Percentiles rank a stretch among this genome's conserved stretches.
phyloP scores from a whole-genome alignment of 169 alveolate genomes.

The Plasmodium ovale region DNA sequence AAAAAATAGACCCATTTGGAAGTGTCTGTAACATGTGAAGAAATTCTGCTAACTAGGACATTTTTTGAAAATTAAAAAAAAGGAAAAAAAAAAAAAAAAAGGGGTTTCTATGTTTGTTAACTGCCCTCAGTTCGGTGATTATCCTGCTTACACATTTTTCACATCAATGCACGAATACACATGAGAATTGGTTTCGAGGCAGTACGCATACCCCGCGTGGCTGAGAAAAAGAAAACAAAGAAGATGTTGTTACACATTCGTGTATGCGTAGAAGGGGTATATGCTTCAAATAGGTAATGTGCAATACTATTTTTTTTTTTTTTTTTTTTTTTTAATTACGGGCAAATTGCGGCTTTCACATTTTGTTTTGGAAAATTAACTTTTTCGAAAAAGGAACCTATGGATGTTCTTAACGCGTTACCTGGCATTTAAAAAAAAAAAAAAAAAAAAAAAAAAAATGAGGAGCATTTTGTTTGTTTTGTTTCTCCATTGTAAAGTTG shows the following conservation, averaged over 20 bases:
- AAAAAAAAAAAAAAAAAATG: background rate
- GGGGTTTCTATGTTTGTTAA: background rate
- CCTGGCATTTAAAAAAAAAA: conserved; percentile 8
- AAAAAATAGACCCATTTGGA: background rate
- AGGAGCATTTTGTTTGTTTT: background rate
- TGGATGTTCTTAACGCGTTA: conserved; percentile 16
- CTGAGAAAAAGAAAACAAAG: conserved; percentile 68
- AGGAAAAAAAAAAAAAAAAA: background rate
- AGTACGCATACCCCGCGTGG: conserved; percentile 95
- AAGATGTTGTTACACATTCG: background rate
- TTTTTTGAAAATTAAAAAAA: background rate
- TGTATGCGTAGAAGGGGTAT: background rate
- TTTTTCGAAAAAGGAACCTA: conserved; percentile 27
- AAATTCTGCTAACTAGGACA: background rate
- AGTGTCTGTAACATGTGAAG: background rate
- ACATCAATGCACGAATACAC: conserved; percentile 89
- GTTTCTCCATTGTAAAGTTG: background rate
- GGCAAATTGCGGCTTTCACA: conserved; percentile 73
- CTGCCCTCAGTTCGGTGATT: background rate
- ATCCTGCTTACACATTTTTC: conserved; percentile 75
- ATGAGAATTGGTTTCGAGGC: conserved; percentile 94
- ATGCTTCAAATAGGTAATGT: background rate
- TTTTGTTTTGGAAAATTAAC: conserved; percentile 14
- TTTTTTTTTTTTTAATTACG: conserved; percentile 29
- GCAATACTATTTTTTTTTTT: too few species aligned